Base-by-base conservation (phyloP, 805 yeast species). In the Ogataea glucozyma region DNA sequence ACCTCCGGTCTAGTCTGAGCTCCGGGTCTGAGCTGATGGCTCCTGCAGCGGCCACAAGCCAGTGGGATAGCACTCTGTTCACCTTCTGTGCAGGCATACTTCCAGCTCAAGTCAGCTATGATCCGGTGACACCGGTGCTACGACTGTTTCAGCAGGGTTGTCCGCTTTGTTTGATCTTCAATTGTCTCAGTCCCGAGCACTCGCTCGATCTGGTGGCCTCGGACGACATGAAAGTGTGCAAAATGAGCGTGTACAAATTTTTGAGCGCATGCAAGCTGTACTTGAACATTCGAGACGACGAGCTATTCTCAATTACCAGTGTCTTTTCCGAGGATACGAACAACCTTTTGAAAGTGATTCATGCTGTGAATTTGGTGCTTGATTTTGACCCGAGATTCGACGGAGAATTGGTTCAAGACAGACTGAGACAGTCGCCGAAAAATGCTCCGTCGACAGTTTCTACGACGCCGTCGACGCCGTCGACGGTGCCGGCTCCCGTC, bases 81-180 rank as follows among this genome's bases (percentile, higher is more conserved):
- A 86, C 88, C 5, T 86, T 79, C 64, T 79, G 85, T 36, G 85
- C 85, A 47, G 95, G 95, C 21, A 81, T 84, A 12, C 71, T 83
- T 32, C 95, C 91, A 4, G 85, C 85, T 4, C 79, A 76, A 49
- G 73, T 77, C 47, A 76, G 77, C 50, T 85, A 87, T 57, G 99
- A 93, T 61, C 97, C 98, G 3, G 97, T 87, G 2, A 88, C 97
- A 2, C 90, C 88, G 49, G 61, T 93, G 31, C 86, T 96, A 80
- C 83, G 88, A 52, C 69, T 93, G 24, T 82, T 93, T 57, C 95
- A 91, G 56, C 88, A 86, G 57, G 99, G 98, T 9, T 83, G 95
- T 2, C 96, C 98, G 4, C 70, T 93, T 31, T 90, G 98, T 63
- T 76, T 88, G 31, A 69, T 91, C 6, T 88, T 85, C 70, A 91